Percentiles rank a stretch among this genome's conserved stretches.
Evolutionary conservation across 495 filamentous ascomycete species (phyloP).

Genomic region (Amorphotheca resinae): DNA sequence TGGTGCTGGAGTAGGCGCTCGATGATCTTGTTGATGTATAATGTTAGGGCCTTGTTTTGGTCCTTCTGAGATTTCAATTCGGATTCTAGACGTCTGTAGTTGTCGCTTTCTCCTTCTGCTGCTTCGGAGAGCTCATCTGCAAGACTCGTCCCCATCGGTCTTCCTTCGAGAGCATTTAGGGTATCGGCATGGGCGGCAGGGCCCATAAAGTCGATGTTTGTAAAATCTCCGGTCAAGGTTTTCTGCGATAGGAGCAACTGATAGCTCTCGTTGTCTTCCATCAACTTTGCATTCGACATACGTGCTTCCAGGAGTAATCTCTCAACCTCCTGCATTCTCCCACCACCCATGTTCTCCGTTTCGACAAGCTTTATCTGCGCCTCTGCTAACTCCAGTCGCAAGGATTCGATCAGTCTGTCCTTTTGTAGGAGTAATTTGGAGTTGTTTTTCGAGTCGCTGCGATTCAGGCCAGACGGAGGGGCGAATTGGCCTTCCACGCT

Average conservation of each 20-base stretch:
- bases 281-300: conserved; percentile 85
- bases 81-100: conserved; percentile 54
- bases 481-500: conserved; percentile 62
- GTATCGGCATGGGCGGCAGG: conserved; percentile 40
- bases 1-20: conserved; percentile 86
- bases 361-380: conserved; percentile 92
- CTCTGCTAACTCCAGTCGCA: conserved; percentile 85
- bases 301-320: conserved; percentile 76
- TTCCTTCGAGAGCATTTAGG: conserved; percentile 41
- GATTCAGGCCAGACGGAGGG: conserved; percentile 68
- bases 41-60: conserved; percentile 89
- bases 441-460: conserved; percentile 72
- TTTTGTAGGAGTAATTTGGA: conserved; percentile 85
- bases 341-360: conserved; percentile 82
- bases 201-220: conserved; percentile 64
- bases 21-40: conserved; percentile 98
- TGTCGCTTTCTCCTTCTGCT: conserved; percentile 43
- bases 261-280: conserved; percentile 98
- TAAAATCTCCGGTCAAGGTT: conserved; percentile 88
- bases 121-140: conserved; percentile 79
- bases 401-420: conserved; percentile 86
- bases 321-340: conserved; percentile 75
- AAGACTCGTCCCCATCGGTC: conserved; percentile 43
- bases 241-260: conserved; percentile 87
- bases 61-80: conserved; percentile 79